phyloP scores from a whole-genome alignment of 1,284 basidiomycete species.

The Papiliotrema flavescens region DNA sequence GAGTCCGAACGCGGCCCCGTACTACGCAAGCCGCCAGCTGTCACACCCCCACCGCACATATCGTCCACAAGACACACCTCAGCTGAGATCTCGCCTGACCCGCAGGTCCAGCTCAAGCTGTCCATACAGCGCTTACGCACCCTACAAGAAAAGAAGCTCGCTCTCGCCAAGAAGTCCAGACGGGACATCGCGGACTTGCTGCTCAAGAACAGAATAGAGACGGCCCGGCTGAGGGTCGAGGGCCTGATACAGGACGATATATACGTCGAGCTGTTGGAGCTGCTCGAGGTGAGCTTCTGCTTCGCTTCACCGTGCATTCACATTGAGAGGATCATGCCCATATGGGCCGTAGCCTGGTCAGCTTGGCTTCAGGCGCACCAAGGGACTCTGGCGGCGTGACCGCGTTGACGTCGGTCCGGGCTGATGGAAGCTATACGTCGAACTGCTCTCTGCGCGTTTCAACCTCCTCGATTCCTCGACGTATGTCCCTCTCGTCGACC shows the following conservation, averaged over 20 bases:
- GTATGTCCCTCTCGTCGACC: conserved; percentile 17
- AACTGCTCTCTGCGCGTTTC: conserved; percentile 88
- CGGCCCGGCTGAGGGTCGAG: conserved; percentile 44
- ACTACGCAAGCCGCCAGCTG: too few species aligned
- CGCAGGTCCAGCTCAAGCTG: conserved; percentile 52
- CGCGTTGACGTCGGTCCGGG: too few species aligned
- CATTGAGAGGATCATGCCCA: too few species aligned
- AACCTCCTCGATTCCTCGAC: conserved; percentile 67
- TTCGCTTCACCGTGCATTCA: too few species aligned
- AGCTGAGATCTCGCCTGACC: too few species aligned
- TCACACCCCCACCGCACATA: neutral
- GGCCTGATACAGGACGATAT: conserved; percentile 49
- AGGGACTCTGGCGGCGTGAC: too few species aligned
- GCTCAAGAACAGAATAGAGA: conserved; percentile 44
- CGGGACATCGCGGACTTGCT: conserved; percentile 50
- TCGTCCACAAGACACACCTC: neutral
- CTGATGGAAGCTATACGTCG: conserved; percentile 66
- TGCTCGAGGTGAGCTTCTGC: conserved; percentile 66
- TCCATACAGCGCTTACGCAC: conserved; percentile 86
- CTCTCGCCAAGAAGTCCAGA: conserved; percentile 69
- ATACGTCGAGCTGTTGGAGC: conserved; percentile 71
- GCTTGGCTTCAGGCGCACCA: too few species aligned
- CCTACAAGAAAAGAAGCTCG: conserved; percentile 88
- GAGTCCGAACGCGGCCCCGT: neutral
- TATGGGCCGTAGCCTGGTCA: too few species aligned